Conservation (phyloP, 192 early-diverging fungal species). For the Thamnidium elegans region DNA sequence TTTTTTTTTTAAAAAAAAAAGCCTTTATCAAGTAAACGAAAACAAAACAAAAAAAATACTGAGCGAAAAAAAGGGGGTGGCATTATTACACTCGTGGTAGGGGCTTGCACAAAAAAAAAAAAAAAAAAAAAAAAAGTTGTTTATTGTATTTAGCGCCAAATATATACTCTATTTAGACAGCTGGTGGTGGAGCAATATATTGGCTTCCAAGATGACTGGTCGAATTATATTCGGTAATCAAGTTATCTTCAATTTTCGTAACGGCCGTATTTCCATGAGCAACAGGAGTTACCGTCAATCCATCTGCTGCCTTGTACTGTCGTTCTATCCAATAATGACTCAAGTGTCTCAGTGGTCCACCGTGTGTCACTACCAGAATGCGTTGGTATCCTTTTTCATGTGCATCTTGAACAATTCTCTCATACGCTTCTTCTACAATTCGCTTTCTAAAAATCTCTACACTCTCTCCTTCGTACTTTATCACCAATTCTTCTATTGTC, state of each 20-base stretch:
- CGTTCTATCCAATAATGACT: conserved; percentile 11
- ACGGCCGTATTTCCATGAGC: conserved; percentile 21
- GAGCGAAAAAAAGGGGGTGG: too few relatives aligned
- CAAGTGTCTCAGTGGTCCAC: conserved; percentile 18
- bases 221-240: conserved; percentile 12
- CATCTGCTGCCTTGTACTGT: neutral
- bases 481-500: conserved; percentile 2
- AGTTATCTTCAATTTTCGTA: neutral
- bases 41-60: too few relatives aligned
- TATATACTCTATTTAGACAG: neutral
- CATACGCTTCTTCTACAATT: conserved; percentile 3
- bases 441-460: conserved; percentile 10
- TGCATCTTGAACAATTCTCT: conserved; percentile 15
- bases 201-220: neutral
- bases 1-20: too few relatives aligned
- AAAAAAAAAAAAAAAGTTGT: too few relatives aligned
- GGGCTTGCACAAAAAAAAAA: too few relatives aligned
- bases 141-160: neutral
- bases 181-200: neutral
- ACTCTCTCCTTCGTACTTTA: conserved; percentile 19
- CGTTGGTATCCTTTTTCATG: conserved; percentile 1
- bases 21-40: too few relatives aligned
- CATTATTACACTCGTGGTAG: too few relatives aligned
- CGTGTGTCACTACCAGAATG: conserved; percentile 30
- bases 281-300: neutral